Percentiles rank a stretch among this genome's conserved stretches.
Evolutionary conservation across 2,329 filamentous ascomycete genomes (phyloP).

Genomic region (Aspergillus fumigatus): DNA sequence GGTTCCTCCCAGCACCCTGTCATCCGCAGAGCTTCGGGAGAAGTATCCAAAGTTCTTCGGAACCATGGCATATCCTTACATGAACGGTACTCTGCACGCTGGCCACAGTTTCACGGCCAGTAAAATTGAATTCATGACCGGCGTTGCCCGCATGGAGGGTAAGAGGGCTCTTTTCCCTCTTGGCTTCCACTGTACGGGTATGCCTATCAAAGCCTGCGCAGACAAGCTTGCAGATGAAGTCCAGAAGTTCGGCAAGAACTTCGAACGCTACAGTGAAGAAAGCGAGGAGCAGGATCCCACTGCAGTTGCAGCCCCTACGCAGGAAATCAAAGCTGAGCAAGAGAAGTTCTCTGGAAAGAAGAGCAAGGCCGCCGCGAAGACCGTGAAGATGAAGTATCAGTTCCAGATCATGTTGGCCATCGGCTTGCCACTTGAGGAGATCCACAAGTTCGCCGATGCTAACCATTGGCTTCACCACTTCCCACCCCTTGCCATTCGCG

Average conservation of each 20-base stretch:
- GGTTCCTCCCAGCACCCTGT: conserved; percentile 68
- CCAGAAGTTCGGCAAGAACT: conserved; percentile 80
- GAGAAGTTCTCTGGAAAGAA: conserved; percentile 92
- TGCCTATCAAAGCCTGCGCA: conserved; percentile 96
- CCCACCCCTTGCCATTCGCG: conserved; percentile 69
- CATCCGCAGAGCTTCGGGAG: conserved; percentile 68
- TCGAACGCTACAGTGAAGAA: conserved; percentile 69
- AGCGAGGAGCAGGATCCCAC: conserved; percentile 47
- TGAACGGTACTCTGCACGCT: conserved; percentile 84
- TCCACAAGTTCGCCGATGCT: conserved; percentile 90
- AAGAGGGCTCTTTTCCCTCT: conserved; percentile 83
- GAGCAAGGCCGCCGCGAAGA: conserved; percentile 85
- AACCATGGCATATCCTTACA: conserved; percentile 71
- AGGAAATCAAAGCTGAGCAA: conserved; percentile 70
- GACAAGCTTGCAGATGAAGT: conserved; percentile 93
- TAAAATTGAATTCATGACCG: conserved; percentile 89
- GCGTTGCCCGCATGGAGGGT: conserved; percentile 85
- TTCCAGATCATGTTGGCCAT: conserved; percentile 92
- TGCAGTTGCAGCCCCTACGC: conserved; percentile 56
- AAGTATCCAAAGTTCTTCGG: conserved; percentile 90
- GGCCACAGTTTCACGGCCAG: conserved; percentile 88
- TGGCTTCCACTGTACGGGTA: conserved; percentile 93
- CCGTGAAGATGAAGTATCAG: conserved; percentile 90
- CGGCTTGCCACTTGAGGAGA: conserved; percentile 81
- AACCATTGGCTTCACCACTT: conserved; percentile 89